A percentile compares a stretch with the other conserved stretches of the same genome.
These are phyloP conservation scores for Lanzia echinophila DNA, from an alignment of 2,329 filamentous ascomycete species.

Conservation along the genomic window DNA sequence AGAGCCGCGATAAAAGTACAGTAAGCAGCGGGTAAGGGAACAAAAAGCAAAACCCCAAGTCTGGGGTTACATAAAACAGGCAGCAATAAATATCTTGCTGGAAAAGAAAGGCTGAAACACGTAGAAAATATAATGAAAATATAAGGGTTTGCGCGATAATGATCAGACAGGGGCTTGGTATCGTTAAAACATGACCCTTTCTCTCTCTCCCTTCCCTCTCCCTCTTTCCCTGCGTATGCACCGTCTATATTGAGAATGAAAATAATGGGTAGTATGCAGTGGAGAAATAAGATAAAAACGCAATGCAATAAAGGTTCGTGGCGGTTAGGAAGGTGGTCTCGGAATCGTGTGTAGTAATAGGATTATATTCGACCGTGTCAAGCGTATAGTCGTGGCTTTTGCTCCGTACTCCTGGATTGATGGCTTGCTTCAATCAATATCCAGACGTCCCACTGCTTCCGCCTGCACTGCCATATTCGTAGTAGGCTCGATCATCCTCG, in stretches of 20 bases:
- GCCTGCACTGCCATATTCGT: constrained; percentile 28
- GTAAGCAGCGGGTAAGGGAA: constrained; percentile 1
- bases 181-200: background rate
- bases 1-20: background rate
- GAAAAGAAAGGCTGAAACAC: background rate
- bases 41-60: background rate
- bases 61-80: constrained; percentile 3
- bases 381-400: background rate
- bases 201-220: background rate
- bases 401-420: background rate
- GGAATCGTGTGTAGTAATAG: background rate
- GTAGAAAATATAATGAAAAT: background rate
- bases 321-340: background rate
- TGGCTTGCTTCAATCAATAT: background rate
- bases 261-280: background rate
- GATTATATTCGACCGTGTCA: background rate
- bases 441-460: constrained; percentile 21
- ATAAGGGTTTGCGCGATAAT: background rate
- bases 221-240: background rate
- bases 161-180: background rate
- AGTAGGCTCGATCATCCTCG: constrained; percentile 23
- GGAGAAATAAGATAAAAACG: background rate
- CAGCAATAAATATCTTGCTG: background rate
- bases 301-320: background rate
- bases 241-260: background rate